Evolutionary conservation across 306 rosid genomes (phyloP).

Genomic region (Rosa lucieae): DNA sequence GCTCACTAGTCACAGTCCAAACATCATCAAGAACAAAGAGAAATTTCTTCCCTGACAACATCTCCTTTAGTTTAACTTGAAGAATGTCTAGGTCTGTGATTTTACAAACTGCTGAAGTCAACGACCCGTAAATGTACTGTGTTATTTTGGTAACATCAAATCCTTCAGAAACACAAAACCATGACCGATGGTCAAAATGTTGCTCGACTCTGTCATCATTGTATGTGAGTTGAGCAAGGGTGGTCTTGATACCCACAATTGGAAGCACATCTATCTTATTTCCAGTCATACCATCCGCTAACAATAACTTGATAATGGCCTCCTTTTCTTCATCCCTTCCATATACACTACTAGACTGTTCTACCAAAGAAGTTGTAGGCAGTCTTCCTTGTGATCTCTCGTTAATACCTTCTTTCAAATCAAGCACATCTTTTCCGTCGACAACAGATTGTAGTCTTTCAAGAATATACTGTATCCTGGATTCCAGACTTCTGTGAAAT

Average conservation of each 20-base stretch:
- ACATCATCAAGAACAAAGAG: not conserved
- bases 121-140: not conserved
- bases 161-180: not conserved
- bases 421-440: not conserved
- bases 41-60: not conserved
- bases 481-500: not conserved
- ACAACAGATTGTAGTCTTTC: not conserved
- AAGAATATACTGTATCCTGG: not conserved
- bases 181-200: not conserved
- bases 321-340: not conserved
- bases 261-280: not conserved
- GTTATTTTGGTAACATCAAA: not conserved
- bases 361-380: not conserved
- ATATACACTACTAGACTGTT: not conserved
- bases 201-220: not conserved
- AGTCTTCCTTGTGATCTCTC: not conserved
- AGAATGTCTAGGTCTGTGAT: not conserved
- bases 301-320: not conserved
- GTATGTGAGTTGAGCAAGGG: not conserved
- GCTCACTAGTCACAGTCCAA: not conserved
- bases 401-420: not conserved
- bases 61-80: not conserved
- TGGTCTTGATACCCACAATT: not conserved
- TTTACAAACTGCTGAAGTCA: not conserved
- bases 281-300: not conserved